These are phyloP conservation scores for Amylocarpus encephaloides DNA, from an alignment of 2,329 filamentous ascomycete species.

Conservation along the genomic window DNA sequence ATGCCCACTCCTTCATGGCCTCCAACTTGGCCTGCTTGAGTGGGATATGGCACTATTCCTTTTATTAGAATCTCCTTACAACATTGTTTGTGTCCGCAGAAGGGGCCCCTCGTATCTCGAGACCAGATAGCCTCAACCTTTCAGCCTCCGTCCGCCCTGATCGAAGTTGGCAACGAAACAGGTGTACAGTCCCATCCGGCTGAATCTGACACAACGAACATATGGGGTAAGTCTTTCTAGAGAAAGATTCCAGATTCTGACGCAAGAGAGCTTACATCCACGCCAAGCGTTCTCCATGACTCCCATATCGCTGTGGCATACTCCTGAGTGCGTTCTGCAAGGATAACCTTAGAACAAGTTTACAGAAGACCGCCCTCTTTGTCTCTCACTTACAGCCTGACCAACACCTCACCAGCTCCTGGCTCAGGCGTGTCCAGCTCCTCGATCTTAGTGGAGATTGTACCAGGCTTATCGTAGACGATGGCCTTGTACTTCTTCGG, in stretches of 20 bases:
- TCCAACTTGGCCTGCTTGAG: conserved; percentile 55
- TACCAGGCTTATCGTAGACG: conserved; percentile 60
- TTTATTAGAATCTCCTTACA: conserved; percentile 26
- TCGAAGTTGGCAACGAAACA: not conserved
- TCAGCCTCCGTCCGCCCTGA: too few species aligned
- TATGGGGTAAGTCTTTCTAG: not conserved
- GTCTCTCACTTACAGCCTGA: conserved; percentile 45
- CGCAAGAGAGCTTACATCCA: conserved; percentile 19
- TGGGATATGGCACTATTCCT: conserved; percentile 53
- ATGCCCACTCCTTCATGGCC: conserved; percentile 64
- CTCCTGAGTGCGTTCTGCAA: conserved; percentile 52
- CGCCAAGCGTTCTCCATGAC: conserved; percentile 43
- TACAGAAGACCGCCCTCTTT: not conserved
- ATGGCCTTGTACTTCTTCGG: conserved; percentile 56
- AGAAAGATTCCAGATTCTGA: not conserved
- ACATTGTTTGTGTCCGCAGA: not conserved
- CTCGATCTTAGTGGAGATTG: conserved; percentile 57
- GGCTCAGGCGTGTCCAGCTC: conserved; percentile 60
- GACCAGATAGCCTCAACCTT: not conserved
- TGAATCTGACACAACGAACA: not conserved
- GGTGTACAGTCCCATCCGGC: not conserved
- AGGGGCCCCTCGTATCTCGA: not conserved
- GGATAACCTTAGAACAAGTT: not conserved
- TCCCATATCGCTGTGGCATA: conserved; percentile 58
- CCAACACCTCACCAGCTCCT: conserved; percentile 53